These are phyloP conservation scores for Raffaelea ambrosiae DNA, from an alignment of 2,329 filamentous ascomycete genomes.

Conservation along the genomic window DNA sequence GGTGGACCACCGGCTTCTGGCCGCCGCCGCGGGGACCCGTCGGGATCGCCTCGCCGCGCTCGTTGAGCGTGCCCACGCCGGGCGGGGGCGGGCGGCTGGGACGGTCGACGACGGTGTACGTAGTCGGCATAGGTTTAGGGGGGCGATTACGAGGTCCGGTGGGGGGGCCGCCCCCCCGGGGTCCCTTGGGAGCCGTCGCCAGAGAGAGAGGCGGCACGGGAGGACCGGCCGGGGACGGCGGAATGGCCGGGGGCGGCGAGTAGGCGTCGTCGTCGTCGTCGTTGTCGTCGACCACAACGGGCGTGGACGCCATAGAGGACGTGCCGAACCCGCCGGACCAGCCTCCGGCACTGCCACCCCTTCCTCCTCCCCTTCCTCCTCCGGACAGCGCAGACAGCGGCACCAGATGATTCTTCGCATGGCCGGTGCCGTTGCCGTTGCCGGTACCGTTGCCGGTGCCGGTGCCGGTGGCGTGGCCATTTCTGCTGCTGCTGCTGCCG, in stretches of 20 bases:
- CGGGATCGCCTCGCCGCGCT: conserved; percentile 18
- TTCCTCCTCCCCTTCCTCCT: neutral
- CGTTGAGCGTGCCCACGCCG: conserved; percentile 19
- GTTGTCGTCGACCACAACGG: neutral
- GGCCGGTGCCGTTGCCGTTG: too few species aligned
- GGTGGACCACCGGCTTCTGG: conserved; percentile 30
- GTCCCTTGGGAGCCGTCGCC: too few species aligned
- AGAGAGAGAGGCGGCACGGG: neutral
- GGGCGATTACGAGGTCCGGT: conserved; percentile 3
- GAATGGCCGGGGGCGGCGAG: conserved; percentile 9
- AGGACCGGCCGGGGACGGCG: conserved; percentile 1
- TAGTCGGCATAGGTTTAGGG: conserved; percentile 10
- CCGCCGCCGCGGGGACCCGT: conserved; percentile 7
- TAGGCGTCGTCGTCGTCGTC: conserved; percentile 8
- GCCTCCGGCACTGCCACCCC: neutral
- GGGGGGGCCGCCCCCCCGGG: neutral
- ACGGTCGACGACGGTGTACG: conserved; percentile 11
- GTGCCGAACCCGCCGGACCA: too few species aligned
- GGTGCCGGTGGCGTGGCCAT: neutral
- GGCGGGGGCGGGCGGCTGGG: conserved; percentile 5
- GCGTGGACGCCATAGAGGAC: too few species aligned
- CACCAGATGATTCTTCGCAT: too few species aligned
- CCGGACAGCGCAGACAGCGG: neutral
- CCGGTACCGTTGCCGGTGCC: neutral
- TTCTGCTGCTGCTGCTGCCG: too few species aligned